These are phyloP conservation scores for Colletotrichum viniferum DNA, from an alignment of 2,329 filamentous ascomycete genomes.

Conservation along the genomic window DNA sequence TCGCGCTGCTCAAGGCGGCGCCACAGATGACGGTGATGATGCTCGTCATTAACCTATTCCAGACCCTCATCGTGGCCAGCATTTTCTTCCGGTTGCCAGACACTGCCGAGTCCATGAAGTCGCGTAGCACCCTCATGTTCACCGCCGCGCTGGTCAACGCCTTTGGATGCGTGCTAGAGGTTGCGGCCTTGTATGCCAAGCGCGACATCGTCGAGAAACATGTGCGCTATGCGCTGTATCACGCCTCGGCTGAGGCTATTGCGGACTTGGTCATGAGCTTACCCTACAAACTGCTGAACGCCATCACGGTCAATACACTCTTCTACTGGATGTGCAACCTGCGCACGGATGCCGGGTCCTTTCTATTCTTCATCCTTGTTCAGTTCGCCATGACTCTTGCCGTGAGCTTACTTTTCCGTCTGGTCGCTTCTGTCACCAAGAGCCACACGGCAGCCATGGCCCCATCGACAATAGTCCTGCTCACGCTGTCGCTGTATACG, in stretches of 20 bases:
- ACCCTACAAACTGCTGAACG: conserved; percentile 53
- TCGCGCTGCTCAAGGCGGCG: conserved; percentile 20
- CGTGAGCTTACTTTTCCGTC: conserved; percentile 68
- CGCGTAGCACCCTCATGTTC: conserved; percentile 35
- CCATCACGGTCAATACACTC: conserved; percentile 53
- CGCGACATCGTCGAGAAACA: conserved; percentile 35
- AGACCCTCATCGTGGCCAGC: conserved; percentile 68
- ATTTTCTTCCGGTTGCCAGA: conserved; percentile 68
- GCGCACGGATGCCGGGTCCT: conserved; percentile 37
- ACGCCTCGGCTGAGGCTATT: conserved; percentile 36
- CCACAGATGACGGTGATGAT: conserved; percentile 23
- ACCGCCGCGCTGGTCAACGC: conserved; percentile 42
- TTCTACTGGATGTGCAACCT: conserved; percentile 37
- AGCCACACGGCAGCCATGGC: conserved; percentile 31
- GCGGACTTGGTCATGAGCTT: conserved; percentile 44
- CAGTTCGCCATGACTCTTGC: conserved; percentile 63
- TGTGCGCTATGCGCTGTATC: conserved; percentile 34
- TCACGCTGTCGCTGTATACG: conserved; percentile 1
- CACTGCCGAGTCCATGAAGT: conserved; percentile 63
- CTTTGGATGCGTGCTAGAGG: conserved; percentile 46
- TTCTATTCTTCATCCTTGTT: conserved; percentile 70
- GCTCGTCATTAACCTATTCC: conserved; percentile 47
- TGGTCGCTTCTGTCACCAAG: conserved; percentile 67
- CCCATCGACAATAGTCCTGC: conserved; percentile 5
- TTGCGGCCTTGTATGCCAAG: conserved; percentile 32